Evolutionary conservation across 495 filamentous ascomycete genomes (phyloP), one percentile per base, ranked within the genome.

Genomic region (Aspergillus heteromorphus): DNA sequence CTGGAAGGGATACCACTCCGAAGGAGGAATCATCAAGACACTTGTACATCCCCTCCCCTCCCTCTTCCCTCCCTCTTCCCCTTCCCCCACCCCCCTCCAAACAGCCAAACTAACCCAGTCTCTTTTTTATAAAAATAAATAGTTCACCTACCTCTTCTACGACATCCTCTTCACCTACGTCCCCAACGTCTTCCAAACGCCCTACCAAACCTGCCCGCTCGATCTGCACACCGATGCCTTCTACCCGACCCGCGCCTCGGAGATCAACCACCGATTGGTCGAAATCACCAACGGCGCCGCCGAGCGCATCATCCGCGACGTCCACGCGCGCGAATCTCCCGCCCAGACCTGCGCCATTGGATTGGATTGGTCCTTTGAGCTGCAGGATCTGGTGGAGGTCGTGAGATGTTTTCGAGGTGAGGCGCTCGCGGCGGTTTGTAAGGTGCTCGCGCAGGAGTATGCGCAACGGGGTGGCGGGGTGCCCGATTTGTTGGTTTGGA

Each of bases 361-460:
- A 0, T 72, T 98, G 48, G 87, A 95, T 69, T 98, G 93, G 93
- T 80, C 86, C 40, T 96, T 90, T 64, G 83, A 83, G 14, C 65
- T 91, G 9, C 79, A 84, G n/a, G 91, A 96, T 61, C 70, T 98
- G 34, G 56, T 86, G 10, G 89, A 95, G 69, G 84, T 98, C 54
- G 86, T 84, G n/a, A 61, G 72, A 49, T 92, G 86, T 69, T 95
- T 95, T 59, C 73, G 82, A 4, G 87, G 87, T n/a, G 83, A 83
- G 48, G 88, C 87, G 14, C 77, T 98, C 48, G 88, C 87, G 17
- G 82, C 82, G 0, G 77, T 97, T 9, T 96, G 92, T 69, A 95
- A 92, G 71, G 90, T 97, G 19, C 79, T 97, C 80, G 91, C 89
- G 30, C 91, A 98, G 69, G 93, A 97, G 69, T 97, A 97, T 66